Evolutionary conservation across 495 filamentous ascomycete genomes (phyloP).

Genomic region (Lophium mytilinum): DNA sequence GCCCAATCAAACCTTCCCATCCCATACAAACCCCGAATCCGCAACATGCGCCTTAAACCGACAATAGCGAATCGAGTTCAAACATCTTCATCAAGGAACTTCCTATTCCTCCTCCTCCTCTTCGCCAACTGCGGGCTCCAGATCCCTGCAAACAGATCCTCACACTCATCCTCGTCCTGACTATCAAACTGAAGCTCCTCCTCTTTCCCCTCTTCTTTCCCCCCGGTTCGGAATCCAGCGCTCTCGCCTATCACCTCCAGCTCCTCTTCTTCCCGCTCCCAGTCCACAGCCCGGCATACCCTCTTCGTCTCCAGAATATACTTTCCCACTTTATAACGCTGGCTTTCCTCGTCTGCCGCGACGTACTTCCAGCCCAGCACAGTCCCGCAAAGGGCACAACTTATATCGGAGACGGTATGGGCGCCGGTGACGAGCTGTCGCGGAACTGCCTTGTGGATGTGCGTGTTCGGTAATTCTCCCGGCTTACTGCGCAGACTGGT

Average conservation of each 20-base stretch:
- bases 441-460: conserved; percentile 53
- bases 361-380: conserved; percentile 93
- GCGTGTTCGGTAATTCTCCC: conserved; percentile 47
- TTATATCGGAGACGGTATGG: conserved; percentile 37
- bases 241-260: conserved; percentile 50
- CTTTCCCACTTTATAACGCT: conserved; percentile 91
- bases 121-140: conserved; percentile 68
- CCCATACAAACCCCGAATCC: too few species aligned
- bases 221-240: conserved; percentile 47
- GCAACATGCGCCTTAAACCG: too few species aligned
- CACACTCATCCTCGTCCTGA: conserved; percentile 90
- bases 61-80: too few species aligned
- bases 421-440: conserved; percentile 71
- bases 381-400: conserved; percentile 53
- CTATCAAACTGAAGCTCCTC: conserved; percentile 67
- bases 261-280: conserved; percentile 44
- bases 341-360: conserved; percentile 67
- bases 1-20: too few species aligned
- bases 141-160: conserved; percentile 80
- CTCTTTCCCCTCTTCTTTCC: conserved; percentile 8
- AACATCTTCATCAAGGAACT: conserved; percentile 17
- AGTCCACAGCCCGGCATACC: conserved; percentile 55
- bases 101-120: conserved; percentile 53
- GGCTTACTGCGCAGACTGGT: not conserved
- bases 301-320: conserved; percentile 87